Conservation (phyloP, 495 filamentous ascomycete species). For the Aspergillus mulundensis region DNA sequence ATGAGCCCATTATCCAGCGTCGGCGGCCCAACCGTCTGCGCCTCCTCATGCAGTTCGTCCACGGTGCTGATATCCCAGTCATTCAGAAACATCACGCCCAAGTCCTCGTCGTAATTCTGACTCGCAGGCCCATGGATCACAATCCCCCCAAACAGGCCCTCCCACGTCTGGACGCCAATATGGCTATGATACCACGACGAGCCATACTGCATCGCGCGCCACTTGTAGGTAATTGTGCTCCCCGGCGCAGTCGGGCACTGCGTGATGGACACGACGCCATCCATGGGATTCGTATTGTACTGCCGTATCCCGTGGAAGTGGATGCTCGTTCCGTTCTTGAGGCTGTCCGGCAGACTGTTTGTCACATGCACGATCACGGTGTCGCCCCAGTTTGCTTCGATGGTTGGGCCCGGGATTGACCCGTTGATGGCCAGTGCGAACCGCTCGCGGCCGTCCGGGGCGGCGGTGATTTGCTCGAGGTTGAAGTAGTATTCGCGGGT, state of each 20-base stretch:
- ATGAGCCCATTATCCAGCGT: conserved; percentile 45
- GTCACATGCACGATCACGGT: conserved; percentile 59
- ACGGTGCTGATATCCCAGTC: conserved; percentile 55
- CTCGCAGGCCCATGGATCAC: conserved; percentile 46
- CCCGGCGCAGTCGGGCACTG: conserved; percentile 62
- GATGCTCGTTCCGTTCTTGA: conserved; percentile 47
- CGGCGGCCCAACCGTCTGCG: conserved; percentile 42
- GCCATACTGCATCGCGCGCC: conserved; percentile 67
- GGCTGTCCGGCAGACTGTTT: conserved; percentile 63
- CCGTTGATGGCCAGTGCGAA: conserved; percentile 72
- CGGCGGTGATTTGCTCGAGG: conserved; percentile 49
- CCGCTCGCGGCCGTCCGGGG: conserved; percentile 67
- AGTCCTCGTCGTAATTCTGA: conserved; percentile 64
- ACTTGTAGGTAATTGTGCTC: conserved; percentile 63
- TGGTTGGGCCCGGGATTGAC: conserved; percentile 53
- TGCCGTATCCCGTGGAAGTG: conserved; percentile 54
- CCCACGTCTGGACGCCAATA: conserved; percentile 57
- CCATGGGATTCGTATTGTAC: conserved; percentile 42
- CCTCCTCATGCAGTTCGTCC: conserved; percentile 41
- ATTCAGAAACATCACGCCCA: conserved; percentile 54
- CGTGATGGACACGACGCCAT: conserved; percentile 64
- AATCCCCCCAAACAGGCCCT: conserved; percentile 32
- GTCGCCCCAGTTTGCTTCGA: conserved; percentile 66
- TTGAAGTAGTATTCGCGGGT: conserved; percentile 33
- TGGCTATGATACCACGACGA: conserved; percentile 83